phyloP scores from a whole-genome alignment of 2,329 filamentous ascomycete species.

The Cercospora sp. region DNA sequence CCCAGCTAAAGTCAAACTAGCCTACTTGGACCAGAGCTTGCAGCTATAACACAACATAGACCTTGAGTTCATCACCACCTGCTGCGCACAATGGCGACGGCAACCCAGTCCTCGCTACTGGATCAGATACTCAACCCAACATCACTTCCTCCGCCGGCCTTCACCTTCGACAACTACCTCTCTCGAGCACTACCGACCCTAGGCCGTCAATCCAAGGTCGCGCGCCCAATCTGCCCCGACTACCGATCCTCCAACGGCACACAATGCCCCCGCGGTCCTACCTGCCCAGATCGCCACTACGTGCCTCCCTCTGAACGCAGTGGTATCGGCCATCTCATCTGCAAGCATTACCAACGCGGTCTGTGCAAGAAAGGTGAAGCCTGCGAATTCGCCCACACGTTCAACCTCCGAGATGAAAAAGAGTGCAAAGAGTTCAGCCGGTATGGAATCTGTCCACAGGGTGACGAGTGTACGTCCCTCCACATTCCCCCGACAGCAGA shows the following conservation, averaged over 20 bases:
- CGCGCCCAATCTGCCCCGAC: slow-evolving; percentile 73
- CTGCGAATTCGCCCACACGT: slow-evolving; percentile 98
- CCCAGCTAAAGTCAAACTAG: background rate
- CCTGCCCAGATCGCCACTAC: slow-evolving; percentile 81
- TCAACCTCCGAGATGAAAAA: slow-evolving; percentile 96
- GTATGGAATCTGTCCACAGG: slow-evolving; percentile 93
- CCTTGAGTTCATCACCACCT: too few relatives aligned
- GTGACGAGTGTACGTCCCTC: slow-evolving; percentile 73
- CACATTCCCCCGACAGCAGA: slow-evolving; percentile 65
- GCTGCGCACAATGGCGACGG: too few relatives aligned
- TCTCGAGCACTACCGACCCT: slow-evolving; percentile 34
- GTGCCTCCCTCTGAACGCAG: slow-evolving; percentile 47
- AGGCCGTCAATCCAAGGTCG: slow-evolving; percentile 39
- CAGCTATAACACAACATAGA: too few relatives aligned
- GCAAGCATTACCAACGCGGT: slow-evolving; percentile 97
- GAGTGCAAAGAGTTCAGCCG: slow-evolving; percentile 96
- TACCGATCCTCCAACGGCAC: slow-evolving; percentile 75
- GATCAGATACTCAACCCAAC: slow-evolving; percentile 38
- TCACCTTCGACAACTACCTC: slow-evolving; percentile 40
- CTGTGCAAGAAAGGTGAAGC: slow-evolving; percentile 96
- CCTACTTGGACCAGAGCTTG: background rate
- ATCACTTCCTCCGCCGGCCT: slow-evolving; percentile 31
- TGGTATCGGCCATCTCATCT: slow-evolving; percentile 65
- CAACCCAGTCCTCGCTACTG: slow-evolving; percentile 25
- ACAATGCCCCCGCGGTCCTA: slow-evolving; percentile 79